These are phyloP conservation scores for Epicoccum sorghinum DNA, from an alignment of 2,329 filamentous ascomycete genomes.

Conservation along the genomic window DNA sequence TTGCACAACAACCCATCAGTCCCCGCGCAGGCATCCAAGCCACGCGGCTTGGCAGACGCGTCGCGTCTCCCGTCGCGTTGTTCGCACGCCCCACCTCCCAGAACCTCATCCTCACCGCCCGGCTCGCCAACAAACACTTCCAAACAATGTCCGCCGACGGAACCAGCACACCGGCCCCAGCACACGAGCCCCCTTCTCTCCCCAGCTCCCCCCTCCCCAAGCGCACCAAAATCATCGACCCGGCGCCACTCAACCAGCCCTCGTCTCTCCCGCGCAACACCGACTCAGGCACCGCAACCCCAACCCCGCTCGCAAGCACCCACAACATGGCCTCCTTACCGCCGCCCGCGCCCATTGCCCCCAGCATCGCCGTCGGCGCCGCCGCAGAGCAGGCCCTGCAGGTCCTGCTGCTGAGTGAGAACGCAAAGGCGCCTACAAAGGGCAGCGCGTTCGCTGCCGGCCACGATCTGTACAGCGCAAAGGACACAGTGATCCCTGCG, in stretches of 20 bases:
- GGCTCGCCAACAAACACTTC: slow-evolving; percentile 3
- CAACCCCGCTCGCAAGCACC: slow-evolving; percentile 38
- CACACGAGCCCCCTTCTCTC: slow-evolving; percentile 59
- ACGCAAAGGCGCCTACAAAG: slow-evolving; percentile 82
- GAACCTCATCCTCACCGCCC: slow-evolving; percentile 22
- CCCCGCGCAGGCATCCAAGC: too few relatives aligned
- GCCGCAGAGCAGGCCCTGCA: slow-evolving; percentile 64
- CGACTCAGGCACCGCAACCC: slow-evolving; percentile 45
- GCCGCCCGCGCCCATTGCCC: slow-evolving; percentile 31
- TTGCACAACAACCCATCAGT: too few relatives aligned
- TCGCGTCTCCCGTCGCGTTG: background rate
- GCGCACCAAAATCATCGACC: slow-evolving; percentile 70
- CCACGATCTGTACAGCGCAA: slow-evolving; percentile 87
- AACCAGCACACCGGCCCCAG: slow-evolving; percentile 34
- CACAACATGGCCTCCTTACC: slow-evolving; percentile 25
- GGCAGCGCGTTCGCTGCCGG: slow-evolving; percentile 90
- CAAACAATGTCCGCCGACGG: slow-evolving; percentile 25
- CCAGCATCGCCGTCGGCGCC: slow-evolving; percentile 31
- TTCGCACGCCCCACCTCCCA: slow-evolving; percentile 1
- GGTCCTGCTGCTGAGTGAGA: slow-evolving; percentile 84
- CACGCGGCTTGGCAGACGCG: background rate
- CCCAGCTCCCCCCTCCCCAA: slow-evolving; percentile 79
- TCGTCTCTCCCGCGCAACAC: slow-evolving; percentile 34
- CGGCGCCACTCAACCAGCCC: slow-evolving; percentile 40
- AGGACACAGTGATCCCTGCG: slow-evolving; percentile 75